Evolutionary conservation across 2,329 filamentous ascomycete genomes (phyloP).

Genomic region (Fusarium luffae): DNA sequence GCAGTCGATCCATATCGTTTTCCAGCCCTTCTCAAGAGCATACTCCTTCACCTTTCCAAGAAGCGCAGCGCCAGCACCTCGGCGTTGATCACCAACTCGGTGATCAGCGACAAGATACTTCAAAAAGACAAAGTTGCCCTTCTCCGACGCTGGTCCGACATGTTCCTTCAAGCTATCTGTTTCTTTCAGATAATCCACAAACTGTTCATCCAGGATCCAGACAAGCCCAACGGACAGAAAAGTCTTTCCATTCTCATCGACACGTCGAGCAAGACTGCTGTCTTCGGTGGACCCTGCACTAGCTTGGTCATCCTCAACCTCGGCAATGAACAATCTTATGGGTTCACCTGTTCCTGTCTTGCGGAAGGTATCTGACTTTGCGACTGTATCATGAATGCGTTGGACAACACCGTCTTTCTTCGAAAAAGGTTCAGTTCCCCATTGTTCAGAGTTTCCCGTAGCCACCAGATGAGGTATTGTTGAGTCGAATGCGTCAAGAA

Average conservation of each 20-base stretch:
- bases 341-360: conserved; percentile 39
- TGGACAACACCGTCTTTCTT: conserved; percentile 38
- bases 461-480: conserved; percentile 45
- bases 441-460: conserved; percentile 46
- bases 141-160: conserved; percentile 16
- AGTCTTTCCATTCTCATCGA: conserved; percentile 24
- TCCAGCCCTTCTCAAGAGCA: conserved; percentile 24
- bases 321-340: conserved; percentile 46
- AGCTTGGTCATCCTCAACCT: conserved; percentile 33
- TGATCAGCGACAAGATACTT: conserved; percentile 30
- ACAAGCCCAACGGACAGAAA: conserved; percentile 32
- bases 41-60: conserved; percentile 34
- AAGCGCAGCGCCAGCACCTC: conserved; percentile 29
- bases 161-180: conserved; percentile 22
- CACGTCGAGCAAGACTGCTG: conserved; percentile 27
- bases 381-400: conserved; percentile 35
- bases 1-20: conserved; percentile 44
- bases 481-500: conserved; percentile 48
- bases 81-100: conserved; percentile 23
- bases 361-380: conserved; percentile 42
- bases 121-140: conserved; percentile 32
- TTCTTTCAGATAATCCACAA: conserved; percentile 22
- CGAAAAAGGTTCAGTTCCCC: conserved; percentile 45
- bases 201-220: conserved; percentile 9
- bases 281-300: conserved; percentile 2